A percentile compares a stretch with the other conserved stretches of the same genome.
These are phyloP conservation scores for Spatholobus suberectus DNA, from an alignment of 306 rosid genomes.

Conservation along the genomic window DNA sequence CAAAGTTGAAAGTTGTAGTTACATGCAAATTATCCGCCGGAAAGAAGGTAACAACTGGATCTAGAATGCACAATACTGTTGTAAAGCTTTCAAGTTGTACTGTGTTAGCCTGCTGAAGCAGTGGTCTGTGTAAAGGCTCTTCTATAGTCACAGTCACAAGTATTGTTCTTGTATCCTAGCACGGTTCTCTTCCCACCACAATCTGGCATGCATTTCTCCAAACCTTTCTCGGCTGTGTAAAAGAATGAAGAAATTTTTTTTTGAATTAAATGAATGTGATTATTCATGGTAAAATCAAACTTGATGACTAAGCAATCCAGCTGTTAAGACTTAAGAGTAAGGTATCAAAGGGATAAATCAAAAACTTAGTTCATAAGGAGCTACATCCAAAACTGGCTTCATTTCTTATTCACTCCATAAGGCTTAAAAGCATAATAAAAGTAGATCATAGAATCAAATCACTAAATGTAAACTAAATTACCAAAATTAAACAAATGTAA, in stretches of 20 bases:
- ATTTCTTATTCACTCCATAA: not conserved
- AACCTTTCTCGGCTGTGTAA: slow-evolving; percentile 84
- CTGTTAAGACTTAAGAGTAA: not conserved
- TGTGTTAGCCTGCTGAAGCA: slow-evolving; percentile 51
- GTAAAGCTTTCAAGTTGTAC: slow-evolving; percentile 43
- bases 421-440: not conserved
- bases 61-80: slow-evolving; percentile 52
- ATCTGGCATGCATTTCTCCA: slow-evolving; percentile 86
- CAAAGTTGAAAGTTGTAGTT: slow-evolving; percentile 36
- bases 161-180: slow-evolving; percentile 93
- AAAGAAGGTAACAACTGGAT: slow-evolving; percentile 38
- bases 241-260: not conserved
- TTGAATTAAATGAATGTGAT: slow-evolving; percentile 10
- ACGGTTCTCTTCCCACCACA: slow-evolving; percentile 97
- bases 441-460: not conserved
- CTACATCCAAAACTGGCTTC: not conserved
- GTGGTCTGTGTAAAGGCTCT: slow-evolving; percentile 34
- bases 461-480: not conserved
- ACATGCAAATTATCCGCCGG: slow-evolving; percentile 49
- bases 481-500: not conserved
- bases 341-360: not conserved
- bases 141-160: slow-evolving; percentile 53
- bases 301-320: slow-evolving; percentile 2
- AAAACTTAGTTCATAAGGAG: not conserved
- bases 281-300: not conserved